These are phyloP conservation scores for Dillenia suffruticosa DNA, from an alignment of 164 flowering plant genomes.

Conservation along the genomic window DNA sequence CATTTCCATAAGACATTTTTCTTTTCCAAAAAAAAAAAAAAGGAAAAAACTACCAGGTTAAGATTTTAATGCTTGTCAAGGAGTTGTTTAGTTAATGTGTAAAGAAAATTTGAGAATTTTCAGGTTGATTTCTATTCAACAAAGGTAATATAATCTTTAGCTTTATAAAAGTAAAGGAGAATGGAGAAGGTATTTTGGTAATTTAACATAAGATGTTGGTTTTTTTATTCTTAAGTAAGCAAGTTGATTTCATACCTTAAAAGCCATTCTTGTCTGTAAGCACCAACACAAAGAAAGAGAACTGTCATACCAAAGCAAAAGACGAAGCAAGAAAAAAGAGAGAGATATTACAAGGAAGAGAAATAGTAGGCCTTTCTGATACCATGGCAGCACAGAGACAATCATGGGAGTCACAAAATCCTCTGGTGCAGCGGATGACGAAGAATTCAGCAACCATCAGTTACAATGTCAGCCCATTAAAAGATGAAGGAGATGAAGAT, in stretches of 20 bases:
- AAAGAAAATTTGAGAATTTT: neutral
- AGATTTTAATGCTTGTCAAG: constrained; percentile 3
- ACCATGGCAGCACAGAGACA: constrained; percentile 38
- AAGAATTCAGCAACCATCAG: constrained; percentile 41
- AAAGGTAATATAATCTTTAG: constrained; percentile 15
- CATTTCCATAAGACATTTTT: no score
- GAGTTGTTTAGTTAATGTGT: constrained; percentile 7
- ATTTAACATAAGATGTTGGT: constrained; percentile 13
- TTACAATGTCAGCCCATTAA: constrained; percentile 24
- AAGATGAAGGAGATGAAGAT: constrained; percentile 68
- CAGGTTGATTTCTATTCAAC: constrained; percentile 11
- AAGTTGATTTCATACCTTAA: constrained; percentile 20
- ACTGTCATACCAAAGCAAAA: constrained; percentile 23
- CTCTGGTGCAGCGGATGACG: constrained; percentile 28
- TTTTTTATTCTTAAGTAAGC: constrained; percentile 22
- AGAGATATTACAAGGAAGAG: constrained; percentile 4
- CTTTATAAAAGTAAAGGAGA: constrained; percentile 18
- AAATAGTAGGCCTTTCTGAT: neutral
- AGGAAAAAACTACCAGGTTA: neutral
- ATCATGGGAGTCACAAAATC: constrained; percentile 30
- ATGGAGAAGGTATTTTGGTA: constrained; percentile 23
- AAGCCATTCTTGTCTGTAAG: constrained; percentile 29
- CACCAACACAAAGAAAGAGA: constrained; percentile 31
- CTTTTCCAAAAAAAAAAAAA: neutral
- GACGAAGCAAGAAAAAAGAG: constrained; percentile 8